Conservation (phyloP, 2,329 filamentous ascomycete species). For the Exophiala aquamarina region DNA sequence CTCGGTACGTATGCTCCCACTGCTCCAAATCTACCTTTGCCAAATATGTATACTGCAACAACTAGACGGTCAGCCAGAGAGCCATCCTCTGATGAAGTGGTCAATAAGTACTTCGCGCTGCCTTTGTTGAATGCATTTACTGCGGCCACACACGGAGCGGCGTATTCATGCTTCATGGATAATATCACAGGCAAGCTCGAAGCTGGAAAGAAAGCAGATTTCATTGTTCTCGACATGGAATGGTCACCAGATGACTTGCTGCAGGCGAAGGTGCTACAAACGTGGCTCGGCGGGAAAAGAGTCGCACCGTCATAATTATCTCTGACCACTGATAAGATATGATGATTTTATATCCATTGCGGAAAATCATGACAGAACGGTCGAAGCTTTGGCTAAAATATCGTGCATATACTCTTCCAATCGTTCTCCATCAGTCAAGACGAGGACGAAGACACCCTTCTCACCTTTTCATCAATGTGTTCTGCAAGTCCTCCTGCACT, state of each 20-base stretch:
- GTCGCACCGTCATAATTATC: no score
- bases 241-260: conserved; percentile 43
- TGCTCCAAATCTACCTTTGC: conserved; percentile 44
- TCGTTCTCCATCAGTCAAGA: no score
- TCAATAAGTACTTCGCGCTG: conserved; percentile 45
- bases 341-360: no score
- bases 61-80: conserved; percentile 46
- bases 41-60: conserved; percentile 50
- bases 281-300: no score
- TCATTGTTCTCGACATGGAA: conserved; percentile 38
- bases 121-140: conserved; percentile 42
- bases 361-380: no score
- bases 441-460: conserved; percentile 17
- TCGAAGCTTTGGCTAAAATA: no score
- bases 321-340: no score
- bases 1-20: conserved; percentile 51
- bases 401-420: no score
- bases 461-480: conserved; percentile 15
- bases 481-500: conserved; percentile 9
- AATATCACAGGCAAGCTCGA: conserved; percentile 44
- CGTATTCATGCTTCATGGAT: conserved; percentile 46
- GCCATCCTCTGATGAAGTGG: conserved; percentile 35
- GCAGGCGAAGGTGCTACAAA: conserved; percentile 42
- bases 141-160: conserved; percentile 46
- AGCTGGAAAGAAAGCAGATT: conserved; percentile 42